Evolutionary conservation across 768 basidiomycete genomes (phyloP).

Genomic region (Clitopilus hobsonii): DNA sequence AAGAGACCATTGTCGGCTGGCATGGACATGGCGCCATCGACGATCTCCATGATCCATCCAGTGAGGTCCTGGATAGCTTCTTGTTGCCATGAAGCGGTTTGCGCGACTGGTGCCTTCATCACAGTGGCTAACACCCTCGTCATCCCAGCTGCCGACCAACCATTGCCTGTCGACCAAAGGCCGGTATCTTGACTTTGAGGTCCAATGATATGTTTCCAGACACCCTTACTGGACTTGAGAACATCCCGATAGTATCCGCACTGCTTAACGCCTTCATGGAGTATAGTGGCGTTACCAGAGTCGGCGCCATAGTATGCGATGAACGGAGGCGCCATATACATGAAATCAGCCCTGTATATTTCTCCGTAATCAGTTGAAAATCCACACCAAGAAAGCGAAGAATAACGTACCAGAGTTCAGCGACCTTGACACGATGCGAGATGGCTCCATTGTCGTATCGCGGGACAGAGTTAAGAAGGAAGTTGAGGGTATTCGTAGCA

Average conservation of each 20-base stretch:
- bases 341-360: slow-evolving; percentile 38
- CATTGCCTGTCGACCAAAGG: slow-evolving; percentile 55
- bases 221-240: slow-evolving; percentile 21
- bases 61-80: slow-evolving; percentile 25
- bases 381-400: not conserved
- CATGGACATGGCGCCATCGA: slow-evolving; percentile 34
- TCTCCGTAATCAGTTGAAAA: not conserved
- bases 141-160: slow-evolving; percentile 71
- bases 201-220: slow-evolving; percentile 42
- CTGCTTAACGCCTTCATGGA: slow-evolving; percentile 33
- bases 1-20: slow-evolving; percentile 28
- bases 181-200: slow-evolving; percentile 32
- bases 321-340: slow-evolving; percentile 50
- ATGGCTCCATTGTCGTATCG: slow-evolving; percentile 41
- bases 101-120: slow-evolving; percentile 31
- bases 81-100: slow-evolving; percentile 13
- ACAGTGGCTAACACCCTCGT: slow-evolving; percentile 50
- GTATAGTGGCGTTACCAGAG: slow-evolving; percentile 26
- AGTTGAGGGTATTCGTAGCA: slow-evolving; percentile 26
- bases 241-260: slow-evolving; percentile 32
- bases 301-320: slow-evolving; percentile 43
- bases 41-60: slow-evolving; percentile 37
- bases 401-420: slow-evolving; percentile 37
- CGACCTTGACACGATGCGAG: slow-evolving; percentile 31
- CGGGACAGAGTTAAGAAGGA: slow-evolving; percentile 29